Evolutionary conservation across 2,329 filamentous ascomycete species (phyloP).

Genomic region (Hypoxylon sp.): DNA sequence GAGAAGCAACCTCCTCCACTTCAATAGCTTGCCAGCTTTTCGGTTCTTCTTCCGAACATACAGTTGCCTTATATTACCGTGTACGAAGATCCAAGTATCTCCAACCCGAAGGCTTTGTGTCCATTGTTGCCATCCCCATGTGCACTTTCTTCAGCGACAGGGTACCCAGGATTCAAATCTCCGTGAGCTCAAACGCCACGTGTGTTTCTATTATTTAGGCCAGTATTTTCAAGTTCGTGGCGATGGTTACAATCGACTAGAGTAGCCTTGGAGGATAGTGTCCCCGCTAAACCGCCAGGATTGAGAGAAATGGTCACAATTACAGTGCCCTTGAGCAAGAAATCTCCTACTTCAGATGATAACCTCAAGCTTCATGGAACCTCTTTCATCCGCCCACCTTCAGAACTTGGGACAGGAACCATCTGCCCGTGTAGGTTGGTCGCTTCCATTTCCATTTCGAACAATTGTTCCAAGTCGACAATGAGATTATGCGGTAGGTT

Average conservation of each 20-base stretch:
- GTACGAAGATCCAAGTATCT: conserved; percentile 14
- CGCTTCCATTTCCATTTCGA: conserved; percentile 66
- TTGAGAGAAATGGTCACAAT: not conserved
- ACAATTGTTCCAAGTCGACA: conserved; percentile 69
- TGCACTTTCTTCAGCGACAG: conserved; percentile 6
- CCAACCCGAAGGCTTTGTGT: conserved; percentile 1
- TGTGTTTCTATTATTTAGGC: conserved; percentile 61
- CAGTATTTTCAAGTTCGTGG: conserved; percentile 55
- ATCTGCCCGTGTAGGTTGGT: conserved; percentile 59
- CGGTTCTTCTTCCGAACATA: not conserved
- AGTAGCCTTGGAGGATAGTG: conserved; percentile 68
- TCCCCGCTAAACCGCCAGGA: conserved; percentile 56
- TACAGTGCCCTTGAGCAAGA: not conserved
- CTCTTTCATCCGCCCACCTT: not conserved
- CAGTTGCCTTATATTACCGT: conserved; percentile 9
- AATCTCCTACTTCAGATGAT: not conserved
- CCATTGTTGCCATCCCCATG: not conserved
- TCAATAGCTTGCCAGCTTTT: conserved; percentile 5
- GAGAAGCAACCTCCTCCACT: conserved; percentile 15
- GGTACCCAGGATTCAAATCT: conserved; percentile 44
- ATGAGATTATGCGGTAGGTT: conserved; percentile 67
- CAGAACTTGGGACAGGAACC: not conserved
- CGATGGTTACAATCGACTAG: conserved; percentile 63
- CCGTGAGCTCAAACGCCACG: conserved; percentile 61
- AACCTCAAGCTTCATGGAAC: not conserved